Conservation (phyloP, 306 rosid species). For the Fragaria vesca region DNA sequence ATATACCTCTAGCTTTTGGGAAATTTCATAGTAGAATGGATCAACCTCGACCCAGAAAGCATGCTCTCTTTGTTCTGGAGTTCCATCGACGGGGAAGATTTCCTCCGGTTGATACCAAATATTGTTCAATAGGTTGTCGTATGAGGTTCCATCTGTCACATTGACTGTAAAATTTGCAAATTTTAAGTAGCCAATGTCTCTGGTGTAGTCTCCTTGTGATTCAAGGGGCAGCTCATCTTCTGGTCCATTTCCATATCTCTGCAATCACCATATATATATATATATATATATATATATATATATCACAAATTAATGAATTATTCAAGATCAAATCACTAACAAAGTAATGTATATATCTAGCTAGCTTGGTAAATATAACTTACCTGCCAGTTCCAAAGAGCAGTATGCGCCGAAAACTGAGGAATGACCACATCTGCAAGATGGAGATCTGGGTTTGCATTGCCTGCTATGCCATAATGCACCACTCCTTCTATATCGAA, state of each 20-base stretch:
- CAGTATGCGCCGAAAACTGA: constrained; percentile 46
- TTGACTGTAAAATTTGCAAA: constrained; percentile 47
- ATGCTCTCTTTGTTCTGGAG: constrained; percentile 52
- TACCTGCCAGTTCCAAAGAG: constrained; percentile 82
- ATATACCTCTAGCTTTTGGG: constrained; percentile 36
- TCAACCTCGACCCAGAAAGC: constrained; percentile 56
- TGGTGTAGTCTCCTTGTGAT: constrained; percentile 49
- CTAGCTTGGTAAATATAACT: constrained; percentile 15
- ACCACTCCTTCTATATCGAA: constrained; percentile 56
- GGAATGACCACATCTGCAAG: constrained; percentile 67
- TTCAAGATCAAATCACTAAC: not conserved
- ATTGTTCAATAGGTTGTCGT: constrained; percentile 47
- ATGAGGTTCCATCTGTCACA: constrained; percentile 13
- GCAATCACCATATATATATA: not conserved
- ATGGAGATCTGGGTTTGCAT: constrained; percentile 54
- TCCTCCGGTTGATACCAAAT: constrained; percentile 70
- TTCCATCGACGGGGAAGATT: constrained; percentile 52
- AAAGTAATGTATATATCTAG: not conserved
- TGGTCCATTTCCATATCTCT: constrained; percentile 52
- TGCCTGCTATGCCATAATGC: constrained; percentile 73
- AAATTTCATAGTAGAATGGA: constrained; percentile 27
- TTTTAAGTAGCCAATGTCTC: constrained; percentile 41
- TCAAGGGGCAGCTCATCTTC: constrained; percentile 40
- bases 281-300: not conserved
- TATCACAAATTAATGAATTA: not conserved